Evolutionary conservation across 1,139 yeast species (phyloP).

Genomic region (Scheffersomyces illinoinensis): DNA sequence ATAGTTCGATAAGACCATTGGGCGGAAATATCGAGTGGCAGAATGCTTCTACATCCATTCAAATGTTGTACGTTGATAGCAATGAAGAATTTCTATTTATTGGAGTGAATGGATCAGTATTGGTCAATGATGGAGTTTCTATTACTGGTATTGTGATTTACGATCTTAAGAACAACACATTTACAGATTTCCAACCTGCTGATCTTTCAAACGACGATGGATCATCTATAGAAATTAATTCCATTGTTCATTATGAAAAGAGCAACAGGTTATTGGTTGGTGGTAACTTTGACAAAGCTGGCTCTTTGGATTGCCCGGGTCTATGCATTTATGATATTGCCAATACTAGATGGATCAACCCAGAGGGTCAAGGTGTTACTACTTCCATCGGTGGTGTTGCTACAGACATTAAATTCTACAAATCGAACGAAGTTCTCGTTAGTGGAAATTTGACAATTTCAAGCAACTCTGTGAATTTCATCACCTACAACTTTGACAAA

Average conservation of each 20-base stretch:
- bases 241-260: slow-evolving; percentile 54
- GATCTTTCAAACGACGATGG: slow-evolving; percentile 28
- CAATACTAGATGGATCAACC: slow-evolving; percentile 55
- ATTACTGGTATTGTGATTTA: slow-evolving; percentile 54
- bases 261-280: slow-evolving; percentile 64
- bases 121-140: slow-evolving; percentile 17
- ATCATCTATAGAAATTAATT: slow-evolving; percentile 42
- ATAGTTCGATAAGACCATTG: slow-evolving; percentile 23
- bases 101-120: slow-evolving; percentile 53
- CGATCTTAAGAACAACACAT: slow-evolving; percentile 41
- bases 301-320: slow-evolving; percentile 59
- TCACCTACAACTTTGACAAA: slow-evolving; percentile 52
- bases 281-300: slow-evolving; percentile 69
- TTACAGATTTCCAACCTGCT: slow-evolving; percentile 51
- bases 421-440: slow-evolving; percentile 52
- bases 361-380: slow-evolving; percentile 39
- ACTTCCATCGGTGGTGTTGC: slow-evolving; percentile 51
- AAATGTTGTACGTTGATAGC: slow-evolving; percentile 43
- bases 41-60: slow-evolving; percentile 31
- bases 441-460: slow-evolving; percentile 60
- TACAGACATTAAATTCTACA: slow-evolving; percentile 54
- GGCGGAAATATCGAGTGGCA: slow-evolving; percentile 40
- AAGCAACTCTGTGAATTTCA: slow-evolving; percentile 37
- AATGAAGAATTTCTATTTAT: slow-evolving; percentile 40
- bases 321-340: slow-evolving; percentile 68